These are phyloP conservation scores for Psilocybe subaeruginosa DNA, from an alignment of 768 basidiomycete genomes.

Conservation along the genomic window DNA sequence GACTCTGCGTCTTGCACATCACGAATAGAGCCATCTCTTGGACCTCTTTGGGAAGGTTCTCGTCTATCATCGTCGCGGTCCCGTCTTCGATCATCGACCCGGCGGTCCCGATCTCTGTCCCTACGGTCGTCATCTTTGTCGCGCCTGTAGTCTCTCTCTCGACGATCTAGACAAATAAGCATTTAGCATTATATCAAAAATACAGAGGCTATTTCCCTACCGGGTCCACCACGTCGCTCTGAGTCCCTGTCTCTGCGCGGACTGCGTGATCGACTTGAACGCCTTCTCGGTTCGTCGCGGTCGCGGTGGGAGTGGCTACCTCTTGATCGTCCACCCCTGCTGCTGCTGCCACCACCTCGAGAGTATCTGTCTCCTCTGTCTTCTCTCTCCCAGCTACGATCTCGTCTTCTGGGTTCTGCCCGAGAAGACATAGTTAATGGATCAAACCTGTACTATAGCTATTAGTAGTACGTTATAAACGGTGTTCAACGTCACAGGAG, in stretches of 20 bases:
- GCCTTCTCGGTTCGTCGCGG: conserved; percentile 45
- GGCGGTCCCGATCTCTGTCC: conserved; percentile 40
- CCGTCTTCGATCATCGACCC: conserved; percentile 33
- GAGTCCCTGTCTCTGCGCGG: conserved; percentile 35
- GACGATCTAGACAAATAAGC: conserved; percentile 20
- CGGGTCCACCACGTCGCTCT: conserved; percentile 21
- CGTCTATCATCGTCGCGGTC: conserved; percentile 38
- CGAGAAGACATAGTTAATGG: conserved; percentile 57
- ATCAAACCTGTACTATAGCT: background rate
- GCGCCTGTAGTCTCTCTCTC: conserved; percentile 31
- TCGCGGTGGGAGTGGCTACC: conserved; percentile 41
- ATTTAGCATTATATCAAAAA: background rate
- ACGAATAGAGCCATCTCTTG: conserved; percentile 25
- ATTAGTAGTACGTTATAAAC: background rate
- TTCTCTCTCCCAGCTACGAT: conserved; percentile 67
- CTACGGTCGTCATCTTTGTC: conserved; percentile 46
- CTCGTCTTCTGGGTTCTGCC: conserved; percentile 55
- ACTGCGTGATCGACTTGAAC: conserved; percentile 54
- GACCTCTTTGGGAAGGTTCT: conserved; percentile 37
- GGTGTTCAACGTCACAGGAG: background rate
- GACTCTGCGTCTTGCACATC: conserved; percentile 15
- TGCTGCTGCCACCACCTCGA: conserved; percentile 34
- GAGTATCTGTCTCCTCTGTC: conserved; percentile 51
- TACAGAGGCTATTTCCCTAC: background rate
- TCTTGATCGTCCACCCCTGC: conserved; percentile 33